Evolutionary conservation across 495 filamentous ascomycete species (phyloP).

Genomic region (Aspergillus olivimuriae): DNA sequence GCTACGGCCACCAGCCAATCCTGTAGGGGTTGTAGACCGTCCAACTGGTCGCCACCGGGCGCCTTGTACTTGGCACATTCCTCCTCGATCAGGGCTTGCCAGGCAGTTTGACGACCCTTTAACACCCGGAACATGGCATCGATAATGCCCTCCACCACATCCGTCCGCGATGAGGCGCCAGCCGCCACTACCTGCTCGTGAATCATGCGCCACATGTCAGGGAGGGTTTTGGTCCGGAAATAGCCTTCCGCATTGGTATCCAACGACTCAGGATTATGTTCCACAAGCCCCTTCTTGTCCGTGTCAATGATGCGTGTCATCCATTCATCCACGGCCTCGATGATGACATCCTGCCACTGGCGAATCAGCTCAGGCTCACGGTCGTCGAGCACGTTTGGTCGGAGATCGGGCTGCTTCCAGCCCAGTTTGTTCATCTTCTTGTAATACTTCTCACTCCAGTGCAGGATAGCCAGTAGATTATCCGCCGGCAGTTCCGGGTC

Average conservation of each 20-base stretch:
- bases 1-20: slow-evolving; percentile 96
- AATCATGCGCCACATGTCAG: slow-evolving; percentile 97
- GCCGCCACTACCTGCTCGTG: slow-evolving; percentile 82
- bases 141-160: slow-evolving; percentile 87
- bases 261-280: slow-evolving; percentile 68
- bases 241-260: slow-evolving; percentile 80
- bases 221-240: slow-evolving; percentile 82
- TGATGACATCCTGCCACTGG: slow-evolving; percentile 90
- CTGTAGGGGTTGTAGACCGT: slow-evolving; percentile 74
- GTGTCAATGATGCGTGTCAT: slow-evolving; percentile 81
- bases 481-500: slow-evolving; percentile 69
- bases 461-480: slow-evolving; percentile 82
- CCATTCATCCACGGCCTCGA: slow-evolving; percentile 94
- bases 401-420: slow-evolving; percentile 62
- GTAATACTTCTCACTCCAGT: slow-evolving; percentile 95
- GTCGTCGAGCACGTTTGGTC: slow-evolving; percentile 79
- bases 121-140: slow-evolving; percentile 89
- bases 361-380: slow-evolving; percentile 82
- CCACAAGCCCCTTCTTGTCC: slow-evolving; percentile 72
- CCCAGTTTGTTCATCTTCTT: slow-evolving; percentile 90
- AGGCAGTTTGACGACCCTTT: slow-evolving; percentile 69
- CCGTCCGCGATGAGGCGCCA: slow-evolving; percentile 68
- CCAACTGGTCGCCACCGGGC: slow-evolving; percentile 53
- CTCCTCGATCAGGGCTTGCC: slow-evolving; percentile 84
- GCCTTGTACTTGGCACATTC: slow-evolving; percentile 66